Conservation (phyloP, 192 early-diverging fungal species). For the Umbelopsis sp. region DNA sequence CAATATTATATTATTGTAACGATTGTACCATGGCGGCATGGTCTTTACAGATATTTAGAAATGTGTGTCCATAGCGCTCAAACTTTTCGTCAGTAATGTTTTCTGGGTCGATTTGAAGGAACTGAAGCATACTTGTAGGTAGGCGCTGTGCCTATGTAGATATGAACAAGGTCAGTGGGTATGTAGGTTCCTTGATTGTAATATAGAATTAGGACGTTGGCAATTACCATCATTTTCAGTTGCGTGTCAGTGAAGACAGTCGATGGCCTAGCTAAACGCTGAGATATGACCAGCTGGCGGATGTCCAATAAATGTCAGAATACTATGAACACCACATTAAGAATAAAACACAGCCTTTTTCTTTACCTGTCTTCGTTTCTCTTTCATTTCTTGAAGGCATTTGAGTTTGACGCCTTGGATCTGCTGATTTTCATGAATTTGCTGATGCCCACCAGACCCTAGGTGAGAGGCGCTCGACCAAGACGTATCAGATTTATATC, state of each 20-base stretch:
- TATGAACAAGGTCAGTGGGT: not conserved
- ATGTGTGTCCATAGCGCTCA: slow-evolving; percentile 14
- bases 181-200: not conserved
- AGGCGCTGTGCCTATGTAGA: slow-evolving; percentile 4
- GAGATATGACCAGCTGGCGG: not conserved
- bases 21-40: slow-evolving; percentile 2
- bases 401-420: not conserved
- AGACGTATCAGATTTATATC: not conserved
- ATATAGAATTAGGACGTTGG: not conserved
- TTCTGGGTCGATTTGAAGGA: slow-evolving; percentile 9
- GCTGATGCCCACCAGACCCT: not conserved
- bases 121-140: slow-evolving; percentile 5
- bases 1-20: not conserved
- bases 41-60: slow-evolving; percentile 15
- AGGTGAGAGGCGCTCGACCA: not conserved
- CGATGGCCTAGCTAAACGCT: not conserved
- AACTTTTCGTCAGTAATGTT: slow-evolving; percentile 25
- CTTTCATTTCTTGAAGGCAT: slow-evolving; percentile 7
- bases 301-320: not conserved
- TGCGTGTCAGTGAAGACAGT: slow-evolving; percentile 25
- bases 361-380: not conserved
- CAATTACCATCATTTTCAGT: slow-evolving; percentile 20
- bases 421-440: not conserved
- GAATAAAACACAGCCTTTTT: not conserved
- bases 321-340: not conserved